Percentiles rank a stretch among this genome's conserved stretches.
Evolutionary conservation across 2,329 filamentous ascomycete species (phyloP).

Genomic region (Helotiales sp.): DNA sequence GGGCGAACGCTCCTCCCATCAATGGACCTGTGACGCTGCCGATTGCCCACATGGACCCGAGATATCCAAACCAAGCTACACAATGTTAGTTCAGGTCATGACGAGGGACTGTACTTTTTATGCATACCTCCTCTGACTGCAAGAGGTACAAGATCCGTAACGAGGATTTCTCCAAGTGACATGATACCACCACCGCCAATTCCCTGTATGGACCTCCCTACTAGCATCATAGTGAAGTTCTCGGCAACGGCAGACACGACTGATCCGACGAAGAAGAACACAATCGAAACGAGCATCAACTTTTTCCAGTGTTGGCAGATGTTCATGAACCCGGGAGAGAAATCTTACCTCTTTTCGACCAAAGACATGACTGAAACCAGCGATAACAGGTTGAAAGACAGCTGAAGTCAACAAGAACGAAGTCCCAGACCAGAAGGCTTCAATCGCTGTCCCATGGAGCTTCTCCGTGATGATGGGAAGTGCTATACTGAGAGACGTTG

Average conservation of each 20-base stretch:
- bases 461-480: slow-evolving; percentile 58
- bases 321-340: background rate
- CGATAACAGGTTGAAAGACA: slow-evolving; percentile 58
- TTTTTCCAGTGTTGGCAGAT: slow-evolving; percentile 12
- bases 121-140: slow-evolving; percentile 46
- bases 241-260: slow-evolving; percentile 46
- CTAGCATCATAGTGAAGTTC: slow-evolving; percentile 46
- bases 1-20: slow-evolving; percentile 58
- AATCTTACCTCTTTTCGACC: slow-evolving; percentile 44
- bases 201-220: slow-evolving; percentile 52
- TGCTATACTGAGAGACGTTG: slow-evolving; percentile 68
- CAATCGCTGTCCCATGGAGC: slow-evolving; percentile 57
- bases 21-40: slow-evolving; percentile 59
- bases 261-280: slow-evolving; percentile 48
- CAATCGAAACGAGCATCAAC: slow-evolving; percentile 32
- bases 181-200: slow-evolving; percentile 57
- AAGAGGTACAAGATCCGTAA: slow-evolving; percentile 53
- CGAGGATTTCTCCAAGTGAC: slow-evolving; percentile 51
- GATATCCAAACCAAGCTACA: slow-evolving; percentile 40
- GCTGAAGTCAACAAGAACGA: slow-evolving; percentile 71
- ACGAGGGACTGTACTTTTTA: background rate
- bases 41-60: slow-evolving; percentile 55
- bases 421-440: slow-evolving; percentile 75
- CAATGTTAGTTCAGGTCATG: slow-evolving; percentile 4
- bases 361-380: slow-evolving; percentile 48